phyloP scores from a whole-genome alignment of 306 rosid species.

The Gynostemma pentaphyllum region DNA sequence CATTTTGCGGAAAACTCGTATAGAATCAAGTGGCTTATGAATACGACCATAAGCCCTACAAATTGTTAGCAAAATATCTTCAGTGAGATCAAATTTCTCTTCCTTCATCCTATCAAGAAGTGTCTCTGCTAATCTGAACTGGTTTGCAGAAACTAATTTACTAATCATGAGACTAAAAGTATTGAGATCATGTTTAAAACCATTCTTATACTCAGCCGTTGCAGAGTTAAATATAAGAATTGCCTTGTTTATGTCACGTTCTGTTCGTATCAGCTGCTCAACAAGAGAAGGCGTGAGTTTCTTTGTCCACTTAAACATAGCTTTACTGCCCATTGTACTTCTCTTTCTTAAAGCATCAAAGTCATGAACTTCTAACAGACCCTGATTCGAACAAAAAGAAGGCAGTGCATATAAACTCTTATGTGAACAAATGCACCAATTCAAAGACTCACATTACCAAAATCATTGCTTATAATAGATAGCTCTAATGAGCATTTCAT shows the following conservation, averaged over 20 bases:
- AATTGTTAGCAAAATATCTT: constrained; percentile 43
- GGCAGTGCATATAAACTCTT: not conserved
- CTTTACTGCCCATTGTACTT: constrained; percentile 44
- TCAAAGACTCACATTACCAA: not conserved
- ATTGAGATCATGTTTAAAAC: constrained; percentile 60
- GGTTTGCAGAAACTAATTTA: constrained; percentile 51
- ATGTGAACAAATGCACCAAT: not conserved
- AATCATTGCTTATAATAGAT: not conserved
- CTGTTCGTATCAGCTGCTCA: constrained; percentile 53
- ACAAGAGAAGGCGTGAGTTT: constrained; percentile 45
- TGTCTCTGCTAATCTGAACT: constrained; percentile 60
- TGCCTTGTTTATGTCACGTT: constrained; percentile 53
- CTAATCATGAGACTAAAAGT: constrained; percentile 62
- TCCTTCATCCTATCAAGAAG: constrained; percentile 70
- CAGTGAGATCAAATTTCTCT: constrained; percentile 49
- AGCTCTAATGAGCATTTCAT: constrained; percentile 16
- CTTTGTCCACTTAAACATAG: constrained; percentile 63
- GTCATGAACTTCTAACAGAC: not conserved
- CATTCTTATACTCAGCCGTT: constrained; percentile 66
- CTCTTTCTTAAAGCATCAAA: constrained; percentile 7
- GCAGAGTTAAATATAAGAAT: constrained; percentile 58
- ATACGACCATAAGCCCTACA: constrained; percentile 71
- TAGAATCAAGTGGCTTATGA: constrained; percentile 62
- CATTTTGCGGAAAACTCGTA: constrained; percentile 62
- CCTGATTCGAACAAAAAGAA: not conserved